Evolutionary conservation across 192 early-diverging fungal species (phyloP), one percentile per base, ranked within the genome.

Genomic region (Paraglomus occultum): DNA sequence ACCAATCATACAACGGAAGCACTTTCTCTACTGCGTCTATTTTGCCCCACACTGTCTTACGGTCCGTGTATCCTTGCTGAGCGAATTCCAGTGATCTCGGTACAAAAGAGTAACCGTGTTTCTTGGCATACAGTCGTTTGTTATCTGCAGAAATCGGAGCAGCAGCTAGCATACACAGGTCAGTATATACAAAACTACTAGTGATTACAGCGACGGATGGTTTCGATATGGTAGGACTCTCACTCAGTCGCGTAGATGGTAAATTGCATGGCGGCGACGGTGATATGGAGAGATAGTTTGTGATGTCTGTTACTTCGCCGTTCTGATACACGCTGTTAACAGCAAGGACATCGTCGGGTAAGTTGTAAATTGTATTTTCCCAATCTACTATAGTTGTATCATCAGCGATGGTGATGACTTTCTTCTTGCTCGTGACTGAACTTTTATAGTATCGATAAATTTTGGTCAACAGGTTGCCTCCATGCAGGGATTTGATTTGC

Each of bases 11-110:
- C 20, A 84, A 77, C 1, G 85, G 85, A 5, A 86, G 52, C 1
- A 79, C 73, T 65, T 84, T 86, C 61, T 86, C 81, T 8, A 86
- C 71, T 0, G 71, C 81, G 43, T 82, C 81, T 49, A 86, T 75
- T 50, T 86, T 86, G 55, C 85, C 85, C 85, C 85, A 86, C 9
- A 86, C 85, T n/a, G 80, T 58, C 45, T 74, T 74, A 40, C 85
- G 83, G n/a, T 75, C 73, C 20, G 75, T 75, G 23, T 70, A 42
- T 9, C 70, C 69, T 67, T 86, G 81, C 14, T 84, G 81, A 9
- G 80, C 79, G 74, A 86, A 86, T 67, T 86, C 85, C 6, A 71
- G 51, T 1, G 80, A 81, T 20, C 85, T 75, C 2, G 79, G 81
- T n/a, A 86, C 74, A 75, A 86, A 86, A 9, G 80, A 74, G 47